phyloP scores from a whole-genome alignment of 192 early-diverging fungal species.

The Dissophora ornata region DNA sequence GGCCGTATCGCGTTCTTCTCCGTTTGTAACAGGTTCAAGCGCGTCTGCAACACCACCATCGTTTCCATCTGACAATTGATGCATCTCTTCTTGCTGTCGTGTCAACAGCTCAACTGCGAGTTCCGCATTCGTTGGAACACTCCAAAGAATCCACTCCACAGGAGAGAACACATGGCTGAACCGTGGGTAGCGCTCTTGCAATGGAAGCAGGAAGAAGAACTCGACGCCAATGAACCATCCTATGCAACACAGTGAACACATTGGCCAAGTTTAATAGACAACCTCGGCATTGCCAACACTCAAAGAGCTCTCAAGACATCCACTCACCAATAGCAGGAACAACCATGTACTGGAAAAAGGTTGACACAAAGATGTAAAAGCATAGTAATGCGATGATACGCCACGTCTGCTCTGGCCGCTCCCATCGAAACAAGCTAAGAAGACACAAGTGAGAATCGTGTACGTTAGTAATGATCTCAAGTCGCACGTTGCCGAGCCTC shows the following conservation, averaged over 20 bases:
- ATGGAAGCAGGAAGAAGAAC: conserved; percentile 58
- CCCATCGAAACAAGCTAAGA: conserved; percentile 42
- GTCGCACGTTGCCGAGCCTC: too few species aligned
- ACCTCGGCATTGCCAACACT: neutral
- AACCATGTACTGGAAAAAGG: conserved; percentile 33
- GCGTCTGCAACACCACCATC: neutral
- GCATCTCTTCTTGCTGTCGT: conserved; percentile 13
- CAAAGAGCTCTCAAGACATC: neutral
- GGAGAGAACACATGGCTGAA: conserved; percentile 60
- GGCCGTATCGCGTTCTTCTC: conserved; percentile 9
- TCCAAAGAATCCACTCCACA: conserved; percentile 61
- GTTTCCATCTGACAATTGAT: neutral
- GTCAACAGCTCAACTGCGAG: conserved; percentile 60
- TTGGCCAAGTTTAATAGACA: neutral
- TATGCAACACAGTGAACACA: conserved; percentile 2
- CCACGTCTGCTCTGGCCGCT: conserved; percentile 43
- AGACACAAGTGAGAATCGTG: too few species aligned
- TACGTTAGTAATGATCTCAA: too few species aligned
- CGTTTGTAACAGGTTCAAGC: neutral
- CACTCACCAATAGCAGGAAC: conserved; percentile 31
- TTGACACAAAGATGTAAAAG: conserved; percentile 31
- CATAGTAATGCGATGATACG: conserved; percentile 36
- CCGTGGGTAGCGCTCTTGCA: conserved; percentile 60
- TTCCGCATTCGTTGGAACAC: conserved; percentile 62
- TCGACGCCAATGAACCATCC: conserved; percentile 54